Conservation (phyloP, 2,329 filamentous ascomycete species). For the Acrocalymma vagum region DNA sequence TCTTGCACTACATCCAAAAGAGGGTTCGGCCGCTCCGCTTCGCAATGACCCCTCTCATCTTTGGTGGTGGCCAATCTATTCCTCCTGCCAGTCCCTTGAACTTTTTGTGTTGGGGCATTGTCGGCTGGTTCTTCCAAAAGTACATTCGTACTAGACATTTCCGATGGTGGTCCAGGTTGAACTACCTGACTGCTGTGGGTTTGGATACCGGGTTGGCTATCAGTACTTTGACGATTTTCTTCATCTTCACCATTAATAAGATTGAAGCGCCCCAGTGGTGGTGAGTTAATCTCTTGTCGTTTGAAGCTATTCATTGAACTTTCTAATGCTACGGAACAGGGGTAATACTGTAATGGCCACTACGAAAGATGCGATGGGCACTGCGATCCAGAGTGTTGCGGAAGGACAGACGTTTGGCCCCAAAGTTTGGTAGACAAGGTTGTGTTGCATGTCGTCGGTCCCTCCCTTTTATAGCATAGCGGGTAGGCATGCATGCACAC, state of each 20-base stretch:
- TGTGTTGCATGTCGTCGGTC: too few species aligned
- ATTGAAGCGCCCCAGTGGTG: constrained; percentile 34
- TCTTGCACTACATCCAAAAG: constrained; percentile 60
- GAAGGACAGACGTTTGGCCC: constrained; percentile 28
- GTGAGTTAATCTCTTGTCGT: constrained; percentile 8
- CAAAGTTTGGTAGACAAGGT: constrained; percentile 22
- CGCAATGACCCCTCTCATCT: constrained; percentile 70
- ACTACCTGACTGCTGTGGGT: constrained; percentile 33
- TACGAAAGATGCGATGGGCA: constrained; percentile 24
- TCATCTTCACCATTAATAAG: constrained; percentile 28
- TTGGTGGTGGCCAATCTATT: constrained; percentile 66
- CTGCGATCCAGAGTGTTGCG: constrained; percentile 23
- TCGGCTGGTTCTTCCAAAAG: constrained; percentile 35
- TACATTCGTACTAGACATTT: constrained; percentile 26
- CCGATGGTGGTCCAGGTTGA: constrained; percentile 34
- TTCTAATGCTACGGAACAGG: constrained; percentile 7
- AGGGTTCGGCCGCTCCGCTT: constrained; percentile 61
- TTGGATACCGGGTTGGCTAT: constrained; percentile 35
- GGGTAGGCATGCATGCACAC: too few species aligned
- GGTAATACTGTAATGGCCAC: constrained; percentile 24
- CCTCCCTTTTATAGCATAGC: too few species aligned
- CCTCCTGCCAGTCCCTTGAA: constrained; percentile 56
- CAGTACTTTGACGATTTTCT: constrained; percentile 35
- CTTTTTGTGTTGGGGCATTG: constrained; percentile 32
- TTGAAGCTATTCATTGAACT: too few species aligned